Conservation (phyloP, 805 yeast species). For the Wickerhamiella spandovensis region DNA sequence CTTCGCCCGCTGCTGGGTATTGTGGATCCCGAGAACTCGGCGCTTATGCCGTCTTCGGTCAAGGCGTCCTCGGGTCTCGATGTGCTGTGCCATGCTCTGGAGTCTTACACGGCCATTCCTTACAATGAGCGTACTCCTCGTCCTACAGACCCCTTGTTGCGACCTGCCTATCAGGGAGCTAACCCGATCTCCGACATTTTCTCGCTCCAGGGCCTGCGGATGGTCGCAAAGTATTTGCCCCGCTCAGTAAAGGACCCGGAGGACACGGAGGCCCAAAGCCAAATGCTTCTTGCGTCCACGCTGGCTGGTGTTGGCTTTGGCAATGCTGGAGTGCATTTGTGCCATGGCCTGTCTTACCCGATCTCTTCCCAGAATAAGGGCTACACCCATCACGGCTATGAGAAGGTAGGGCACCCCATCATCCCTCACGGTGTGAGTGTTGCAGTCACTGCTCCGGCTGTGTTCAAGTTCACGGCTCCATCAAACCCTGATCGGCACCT, state of each 20-base stretch:
- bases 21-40: constrained; percentile 31
- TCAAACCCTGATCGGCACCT: constrained; percentile 29
- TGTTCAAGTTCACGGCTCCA: constrained; percentile 28
- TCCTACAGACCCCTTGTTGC: constrained; percentile 25
- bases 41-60: constrained; percentile 30
- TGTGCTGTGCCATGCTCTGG: constrained; percentile 33
- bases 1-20: constrained; percentile 32
- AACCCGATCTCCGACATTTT: constrained; percentile 34
- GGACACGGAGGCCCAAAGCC: constrained; percentile 31
- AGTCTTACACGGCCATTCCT: constrained; percentile 35
- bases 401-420: constrained; percentile 27
- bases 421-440: constrained; percentile 35
- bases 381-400: constrained; percentile 27
- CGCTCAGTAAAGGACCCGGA: constrained; percentile 29
- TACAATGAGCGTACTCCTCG: constrained; percentile 28
- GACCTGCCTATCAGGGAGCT: constrained; percentile 33
- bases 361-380: constrained; percentile 27
- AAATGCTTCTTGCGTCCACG: constrained; percentile 33
- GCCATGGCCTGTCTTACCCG: constrained; percentile 32
- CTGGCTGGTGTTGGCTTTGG: constrained; percentile 35
- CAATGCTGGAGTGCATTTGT: constrained; percentile 33
- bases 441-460: constrained; percentile 34
- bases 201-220: constrained; percentile 29
- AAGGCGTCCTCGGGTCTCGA: constrained; percentile 33
- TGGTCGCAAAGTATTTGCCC: constrained; percentile 30